Evolutionary conservation across 73 alveolate genomes (phyloP).

Genomic region (Effrenium voratum): DNA sequence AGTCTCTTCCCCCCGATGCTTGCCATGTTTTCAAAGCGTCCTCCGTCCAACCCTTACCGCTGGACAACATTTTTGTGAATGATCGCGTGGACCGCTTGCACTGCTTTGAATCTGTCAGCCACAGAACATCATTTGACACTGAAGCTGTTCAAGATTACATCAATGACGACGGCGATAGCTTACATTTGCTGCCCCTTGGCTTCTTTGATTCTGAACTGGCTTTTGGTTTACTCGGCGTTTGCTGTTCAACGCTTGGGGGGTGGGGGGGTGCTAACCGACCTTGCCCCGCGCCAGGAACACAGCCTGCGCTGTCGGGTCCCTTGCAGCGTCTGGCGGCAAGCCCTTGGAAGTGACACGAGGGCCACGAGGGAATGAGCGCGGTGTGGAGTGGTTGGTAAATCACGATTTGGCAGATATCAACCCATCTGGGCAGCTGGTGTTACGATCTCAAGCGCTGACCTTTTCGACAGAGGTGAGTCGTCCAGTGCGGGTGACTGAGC

Average conservation of each 20-base stretch:
- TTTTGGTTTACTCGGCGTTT: no score
- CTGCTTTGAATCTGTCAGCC: not conserved
- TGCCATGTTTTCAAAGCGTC: not conserved
- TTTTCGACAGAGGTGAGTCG: not conserved
- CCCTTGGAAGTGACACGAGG: not conserved
- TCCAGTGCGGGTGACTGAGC: not conserved
- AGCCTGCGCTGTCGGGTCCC: not conserved
- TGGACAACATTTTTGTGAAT: not conserved
- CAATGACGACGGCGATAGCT: not conserved
- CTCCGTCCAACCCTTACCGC: conserved; percentile 17
- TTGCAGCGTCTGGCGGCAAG: not conserved
- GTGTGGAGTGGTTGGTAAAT: conserved; percentile 46
- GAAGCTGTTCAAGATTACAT: not conserved
- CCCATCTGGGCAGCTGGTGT: conserved; percentile 16
- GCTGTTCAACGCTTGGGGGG: conserved; percentile 7
- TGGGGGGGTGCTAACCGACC: not conserved
- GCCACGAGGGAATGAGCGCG: not conserved
- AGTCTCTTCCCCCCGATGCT: not conserved
- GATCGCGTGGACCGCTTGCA: conserved; percentile 23
- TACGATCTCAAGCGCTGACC: conserved; percentile 2
- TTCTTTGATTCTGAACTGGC: no score
- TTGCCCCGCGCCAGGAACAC: not conserved
- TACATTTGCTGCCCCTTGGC: no score
- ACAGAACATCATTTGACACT: not conserved
- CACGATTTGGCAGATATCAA: not conserved